Evolutionary conservation across 148 eudicot species (phyloP).

Genomic region (Cornus suecica): DNA sequence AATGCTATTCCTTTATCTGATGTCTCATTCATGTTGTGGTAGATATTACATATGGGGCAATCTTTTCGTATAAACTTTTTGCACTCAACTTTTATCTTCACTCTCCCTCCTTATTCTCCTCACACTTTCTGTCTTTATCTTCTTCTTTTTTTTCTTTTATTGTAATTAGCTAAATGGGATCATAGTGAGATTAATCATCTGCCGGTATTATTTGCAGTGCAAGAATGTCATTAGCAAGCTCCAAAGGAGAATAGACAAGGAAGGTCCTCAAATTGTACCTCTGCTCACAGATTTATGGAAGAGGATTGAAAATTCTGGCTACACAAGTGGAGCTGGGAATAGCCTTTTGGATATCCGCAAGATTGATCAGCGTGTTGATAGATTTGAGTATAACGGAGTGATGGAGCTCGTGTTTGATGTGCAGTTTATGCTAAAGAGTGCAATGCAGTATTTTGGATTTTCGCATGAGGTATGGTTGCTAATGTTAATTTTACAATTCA

Average conservation of each 20-base stretch:
- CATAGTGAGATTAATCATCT: neutral
- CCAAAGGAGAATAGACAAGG: slow-evolving; percentile 77
- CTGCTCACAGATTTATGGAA: slow-evolving; percentile 82
- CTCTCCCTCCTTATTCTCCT: neutral
- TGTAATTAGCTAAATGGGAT: neutral
- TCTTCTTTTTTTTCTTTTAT: neutral
- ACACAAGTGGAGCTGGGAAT: slow-evolving; percentile 39
- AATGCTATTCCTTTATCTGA: neutral
- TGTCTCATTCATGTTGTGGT: neutral
- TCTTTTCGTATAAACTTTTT: neutral
- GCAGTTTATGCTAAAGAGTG: slow-evolving; percentile 70
- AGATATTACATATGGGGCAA: neutral
- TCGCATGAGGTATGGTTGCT: slow-evolving; percentile 70
- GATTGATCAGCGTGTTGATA: slow-evolving; percentile 72
- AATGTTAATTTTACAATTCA: neutral
- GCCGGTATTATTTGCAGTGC: slow-evolving; percentile 57
- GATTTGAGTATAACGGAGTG: slow-evolving; percentile 63
- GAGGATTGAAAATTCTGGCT: slow-evolving; percentile 50
- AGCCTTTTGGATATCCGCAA: slow-evolving; percentile 60
- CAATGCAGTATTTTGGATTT: slow-evolving; percentile 64
- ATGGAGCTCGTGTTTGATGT: slow-evolving; percentile 81
- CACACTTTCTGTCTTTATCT: neutral
- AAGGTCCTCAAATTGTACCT: slow-evolving; percentile 85
- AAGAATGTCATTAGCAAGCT: slow-evolving; percentile 75
- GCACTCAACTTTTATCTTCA: neutral